phyloP scores from a whole-genome alignment of 257 asterid genomes.

The Fraxinus americana region DNA sequence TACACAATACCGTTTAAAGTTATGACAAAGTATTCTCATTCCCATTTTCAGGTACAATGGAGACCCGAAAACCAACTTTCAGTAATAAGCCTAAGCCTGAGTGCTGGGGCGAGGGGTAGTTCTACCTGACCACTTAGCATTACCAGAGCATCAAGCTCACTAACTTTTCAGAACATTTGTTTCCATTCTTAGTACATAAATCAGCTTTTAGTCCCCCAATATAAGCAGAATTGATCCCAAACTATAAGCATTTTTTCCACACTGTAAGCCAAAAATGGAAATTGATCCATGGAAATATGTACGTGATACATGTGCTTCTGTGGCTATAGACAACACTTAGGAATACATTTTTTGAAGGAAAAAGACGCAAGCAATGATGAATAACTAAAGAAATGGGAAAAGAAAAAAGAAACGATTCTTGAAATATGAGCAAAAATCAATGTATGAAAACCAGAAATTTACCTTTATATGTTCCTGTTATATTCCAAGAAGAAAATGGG shows the following conservation, averaged over 20 bases:
- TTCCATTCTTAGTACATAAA: neutral
- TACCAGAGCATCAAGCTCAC: neutral
- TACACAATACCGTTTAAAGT: neutral
- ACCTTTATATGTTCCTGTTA: slow-evolving; percentile 98
- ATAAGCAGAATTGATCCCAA: neutral
- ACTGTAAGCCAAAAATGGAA: neutral
- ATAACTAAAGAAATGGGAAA: neutral
- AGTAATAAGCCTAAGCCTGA: neutral
- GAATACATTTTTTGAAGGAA: neutral
- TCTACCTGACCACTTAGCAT: neutral
- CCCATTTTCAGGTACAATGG: neutral
- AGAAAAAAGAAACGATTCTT: neutral
- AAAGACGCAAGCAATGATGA: neutral
- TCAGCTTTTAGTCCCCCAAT: neutral
- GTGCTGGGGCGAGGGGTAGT: neutral
- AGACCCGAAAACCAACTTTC: neutral
- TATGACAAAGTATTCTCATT: neutral
- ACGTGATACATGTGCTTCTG: neutral
- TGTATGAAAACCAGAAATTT: slow-evolving; percentile 14
- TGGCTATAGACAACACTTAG: neutral
- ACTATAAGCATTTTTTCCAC: neutral
- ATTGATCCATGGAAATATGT: neutral
- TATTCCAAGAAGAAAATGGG: slow-evolving; percentile 91
- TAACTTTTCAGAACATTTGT: no score
- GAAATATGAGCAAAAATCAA: neutral